Base-by-base conservation (phyloP, 2,329 filamentous ascomycete genomes). In the Graphiopsis chlorocephala region DNA sequence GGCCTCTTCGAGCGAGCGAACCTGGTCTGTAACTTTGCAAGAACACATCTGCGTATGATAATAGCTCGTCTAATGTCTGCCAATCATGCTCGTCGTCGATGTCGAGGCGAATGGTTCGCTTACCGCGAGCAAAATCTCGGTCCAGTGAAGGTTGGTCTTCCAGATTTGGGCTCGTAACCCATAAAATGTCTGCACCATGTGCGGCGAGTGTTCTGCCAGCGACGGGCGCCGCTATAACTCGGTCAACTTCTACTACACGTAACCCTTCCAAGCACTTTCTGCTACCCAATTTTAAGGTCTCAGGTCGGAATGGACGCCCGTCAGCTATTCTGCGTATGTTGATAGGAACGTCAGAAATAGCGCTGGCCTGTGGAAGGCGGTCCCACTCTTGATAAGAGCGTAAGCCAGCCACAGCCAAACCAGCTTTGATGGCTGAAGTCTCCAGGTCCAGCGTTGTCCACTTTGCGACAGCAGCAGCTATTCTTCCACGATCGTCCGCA, bases 361-460 rank as follows among this genome's bases (percentile, higher is more conserved):
- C 80, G 15, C 67, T 70, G 0, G 82, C 78, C 61, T 85, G 83
- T 0, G 83, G 80, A 1, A 79, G 73, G 0, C 69, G 68, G 65
- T 86, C 84, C 85, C 85, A 87, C 66, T 86, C 73, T 2, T 74
- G 65, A 48, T 80, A 83, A 0, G 80, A 80, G 1, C 85, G 77
- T 12, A 87, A 71, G 0, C 83, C 82, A 17, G 82, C 81, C 2
- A 85, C 79, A 0, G 83, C 83, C 4, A 79, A 77, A 1, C 76
- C 77, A 3, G 76, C 69, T 0, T 76, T 68, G 1, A 80, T 75
- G 0, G 78, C 83, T 3, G 74, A 75, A 0, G 71, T 76, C 68
- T 87, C 85, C 0, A 87, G 75, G 2, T 85, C 82, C 0, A 81
- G 64, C 1, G 78, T 75, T 1, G 75, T 74, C 83, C 82, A 84